Evolutionary conservation across 441 rosid species (phyloP), one percentile per base, ranked within the genome.

Genomic region (Metrosideros polymorpha): DNA sequence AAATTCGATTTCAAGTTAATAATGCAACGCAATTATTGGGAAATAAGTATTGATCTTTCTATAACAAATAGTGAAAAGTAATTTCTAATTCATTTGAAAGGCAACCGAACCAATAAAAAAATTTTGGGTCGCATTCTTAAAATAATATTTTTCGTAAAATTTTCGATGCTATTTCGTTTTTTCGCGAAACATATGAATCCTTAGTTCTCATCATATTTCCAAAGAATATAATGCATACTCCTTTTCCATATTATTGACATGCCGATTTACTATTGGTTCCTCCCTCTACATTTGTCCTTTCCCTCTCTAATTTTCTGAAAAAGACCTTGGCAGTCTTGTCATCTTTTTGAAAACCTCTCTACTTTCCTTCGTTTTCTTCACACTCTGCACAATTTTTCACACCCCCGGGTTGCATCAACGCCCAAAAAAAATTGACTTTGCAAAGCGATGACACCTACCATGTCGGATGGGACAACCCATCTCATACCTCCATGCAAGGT

Each of bases 81-180:
- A 17, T 17, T 30, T 17, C 19, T 2, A 7, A 30, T 61, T 30
- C 42, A 61, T 61, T 61, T 17, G 42, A 61, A 59, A 30, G 24
- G 24, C 24, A 8, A 30, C 42, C 75, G 8, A 61, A 17, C 12
- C 75, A 30, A 57, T 12, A 57, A 12, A 2, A 0, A n/a, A n/a
- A n/a, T n/a, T n/a, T 12, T 56, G 0, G 12, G 4, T 6, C 18
- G 6, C 2, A 0, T 57, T 57, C 32, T 2, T n/a, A 12, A 57
- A 56, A 27, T 27, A 27, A 27, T 5, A n/a, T 2, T 56, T 32
- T 17, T 32, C 0, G 6, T 32, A 63, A 63, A 63, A 32, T 32
- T 30, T 61, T 1, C 0, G 0, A 32, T 22, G 32, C 0, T 18
- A 1, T 61, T 30, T 61, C 14, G 0, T 1, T 61, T 30, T 30